Percentiles rank a stretch among this genome's conserved stretches.
phyloP scores from a whole-genome alignment of 306 rosid genomes.

The Ormosia semicastrata region DNA sequence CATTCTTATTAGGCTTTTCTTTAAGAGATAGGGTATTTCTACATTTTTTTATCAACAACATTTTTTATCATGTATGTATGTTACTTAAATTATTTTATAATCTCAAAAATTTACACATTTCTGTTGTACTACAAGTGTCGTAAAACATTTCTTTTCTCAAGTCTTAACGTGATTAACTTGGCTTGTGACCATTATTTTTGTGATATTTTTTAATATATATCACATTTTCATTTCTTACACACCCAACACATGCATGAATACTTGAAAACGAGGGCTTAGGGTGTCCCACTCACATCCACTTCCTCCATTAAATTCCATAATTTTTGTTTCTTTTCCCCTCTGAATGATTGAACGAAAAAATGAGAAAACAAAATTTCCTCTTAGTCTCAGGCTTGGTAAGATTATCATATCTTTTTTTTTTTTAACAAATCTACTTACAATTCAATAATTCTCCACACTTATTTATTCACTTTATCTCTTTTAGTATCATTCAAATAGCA shows the following conservation, averaged over 20 bases:
- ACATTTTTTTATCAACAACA: neutral
- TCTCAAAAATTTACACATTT: neutral
- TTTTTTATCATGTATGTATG: neutral
- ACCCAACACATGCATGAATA: neutral
- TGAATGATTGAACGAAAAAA: neutral
- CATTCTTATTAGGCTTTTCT: neutral
- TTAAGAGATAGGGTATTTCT: neutral
- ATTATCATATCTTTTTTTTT: neutral
- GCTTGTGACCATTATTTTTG: neutral
- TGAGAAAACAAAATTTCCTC: neutral
- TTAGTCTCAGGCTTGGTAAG: neutral
- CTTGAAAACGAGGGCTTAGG: neutral
- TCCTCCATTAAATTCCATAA: neutral
- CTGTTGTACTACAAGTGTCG: neutral
- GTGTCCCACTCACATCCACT: neutral
- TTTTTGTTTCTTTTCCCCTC: neutral
- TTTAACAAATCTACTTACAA: neutral
- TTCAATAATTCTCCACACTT: neutral
- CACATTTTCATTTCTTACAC: neutral
- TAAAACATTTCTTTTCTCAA: neutral
- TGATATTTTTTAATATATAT: neutral
- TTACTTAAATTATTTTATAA: neutral
- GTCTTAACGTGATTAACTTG: neutral
- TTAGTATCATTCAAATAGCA: neutral
- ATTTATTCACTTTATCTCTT: neutral